phyloP scores from a whole-genome alignment of 768 basidiomycete species.

The Pleurotus tuber-regium region DNA sequence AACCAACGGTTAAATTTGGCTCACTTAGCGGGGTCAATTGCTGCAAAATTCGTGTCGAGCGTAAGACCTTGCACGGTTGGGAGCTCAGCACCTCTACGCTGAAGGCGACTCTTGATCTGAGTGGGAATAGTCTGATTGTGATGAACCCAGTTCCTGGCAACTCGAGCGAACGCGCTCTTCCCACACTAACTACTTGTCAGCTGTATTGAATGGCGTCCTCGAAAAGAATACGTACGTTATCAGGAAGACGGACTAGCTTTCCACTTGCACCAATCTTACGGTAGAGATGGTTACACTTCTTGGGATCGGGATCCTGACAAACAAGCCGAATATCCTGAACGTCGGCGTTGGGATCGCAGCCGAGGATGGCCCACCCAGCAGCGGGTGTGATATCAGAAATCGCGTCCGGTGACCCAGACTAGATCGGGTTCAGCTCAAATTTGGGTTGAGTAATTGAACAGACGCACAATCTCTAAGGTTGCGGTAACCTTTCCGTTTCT shows the following conservation, averaged over 20 bases:
- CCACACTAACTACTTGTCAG: conserved; percentile 29
- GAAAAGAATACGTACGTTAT: conserved; percentile 37
- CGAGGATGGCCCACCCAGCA: conserved; percentile 2
- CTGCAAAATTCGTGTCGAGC: conserved; percentile 39
- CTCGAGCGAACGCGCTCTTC: conserved; percentile 36
- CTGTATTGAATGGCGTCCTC: conserved; percentile 28
- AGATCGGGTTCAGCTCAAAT: too few species aligned
- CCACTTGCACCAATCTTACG: conserved; percentile 37
- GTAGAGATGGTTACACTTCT: conserved; percentile 40
- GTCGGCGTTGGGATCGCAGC: neutral
- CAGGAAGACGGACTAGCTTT: conserved; percentile 52
- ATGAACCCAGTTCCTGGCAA: conserved; percentile 38
- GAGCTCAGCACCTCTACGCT: conserved; percentile 29
- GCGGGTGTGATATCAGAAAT: conserved; percentile 5
- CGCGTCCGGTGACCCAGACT: conserved; percentile 1
- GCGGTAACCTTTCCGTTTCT: too few species aligned
- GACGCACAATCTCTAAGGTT: too few species aligned
- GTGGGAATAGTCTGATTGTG: conserved; percentile 41
- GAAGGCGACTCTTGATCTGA: conserved; percentile 22
- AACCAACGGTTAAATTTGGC: too few species aligned
- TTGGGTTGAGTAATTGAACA: too few species aligned
- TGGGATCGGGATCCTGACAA: conserved; percentile 13
- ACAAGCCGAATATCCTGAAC: conserved; percentile 11
- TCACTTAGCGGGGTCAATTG: conserved; percentile 25
- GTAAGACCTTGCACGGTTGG: conserved; percentile 37